These are phyloP conservation scores for Circinella umbellata DNA, from an alignment of 371 early-diverging fungal species.

Conservation along the genomic window DNA sequence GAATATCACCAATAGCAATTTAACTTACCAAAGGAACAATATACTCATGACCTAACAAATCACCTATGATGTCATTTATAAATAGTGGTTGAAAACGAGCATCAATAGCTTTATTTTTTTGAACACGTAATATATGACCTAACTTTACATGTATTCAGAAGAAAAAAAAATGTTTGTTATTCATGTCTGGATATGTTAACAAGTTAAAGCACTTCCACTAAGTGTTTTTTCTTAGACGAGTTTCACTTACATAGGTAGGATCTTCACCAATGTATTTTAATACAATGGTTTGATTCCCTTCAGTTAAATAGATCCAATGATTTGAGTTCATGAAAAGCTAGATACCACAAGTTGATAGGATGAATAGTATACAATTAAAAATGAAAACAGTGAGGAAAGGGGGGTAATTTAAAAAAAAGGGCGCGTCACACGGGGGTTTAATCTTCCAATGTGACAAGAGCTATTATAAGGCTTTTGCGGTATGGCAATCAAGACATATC, in stretches of 20 bases:
- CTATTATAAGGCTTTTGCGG: constrained; percentile 46
- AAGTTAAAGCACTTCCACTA: neutral
- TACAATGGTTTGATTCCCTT: constrained; percentile 57
- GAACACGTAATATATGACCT: constrained; percentile 39
- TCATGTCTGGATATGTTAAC: too few species aligned
- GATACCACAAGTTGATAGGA: neutral
- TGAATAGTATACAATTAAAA: neutral
- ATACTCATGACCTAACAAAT: constrained; percentile 47
- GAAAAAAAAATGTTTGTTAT: neutral
- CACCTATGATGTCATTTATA: constrained; percentile 28
- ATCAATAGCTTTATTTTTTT: constrained; percentile 25
- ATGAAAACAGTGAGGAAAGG: neutral
- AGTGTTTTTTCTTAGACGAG: neutral
- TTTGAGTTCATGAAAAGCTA: constrained; percentile 1
- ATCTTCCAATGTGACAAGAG: constrained; percentile 43
- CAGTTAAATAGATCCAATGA: constrained; percentile 49
- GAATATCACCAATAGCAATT: too few species aligned
- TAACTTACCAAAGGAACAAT: constrained; percentile 35
- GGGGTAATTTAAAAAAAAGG: constrained; percentile 39
- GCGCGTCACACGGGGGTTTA: constrained; percentile 39
- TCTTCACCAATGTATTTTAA: constrained; percentile 38
- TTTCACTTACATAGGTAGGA: constrained; percentile 25
- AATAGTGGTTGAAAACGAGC: constrained; percentile 30
- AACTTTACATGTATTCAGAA: constrained; percentile 13
- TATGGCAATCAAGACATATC: constrained; percentile 66